Percentiles rank a stretch among this genome's conserved stretches.
These are phyloP conservation scores for Lathyrus tuberosus DNA, from an alignment of 306 rosid species.

Conservation along the genomic window DNA sequence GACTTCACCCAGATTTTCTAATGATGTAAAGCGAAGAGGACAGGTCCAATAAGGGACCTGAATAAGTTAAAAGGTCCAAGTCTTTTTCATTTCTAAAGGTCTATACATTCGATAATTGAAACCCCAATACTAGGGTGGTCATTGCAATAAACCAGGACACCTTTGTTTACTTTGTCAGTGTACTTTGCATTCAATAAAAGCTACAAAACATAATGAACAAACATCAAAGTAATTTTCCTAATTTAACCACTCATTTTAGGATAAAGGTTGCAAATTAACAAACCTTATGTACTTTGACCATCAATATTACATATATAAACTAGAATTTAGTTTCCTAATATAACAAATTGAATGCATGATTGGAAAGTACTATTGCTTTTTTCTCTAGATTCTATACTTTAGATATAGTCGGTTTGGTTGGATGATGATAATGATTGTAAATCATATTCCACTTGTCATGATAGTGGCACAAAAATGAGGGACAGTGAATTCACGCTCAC, in stretches of 20 bases:
- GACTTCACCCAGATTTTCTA: constrained; percentile 45
- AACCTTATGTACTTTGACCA: constrained; percentile 25
- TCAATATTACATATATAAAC: background rate
- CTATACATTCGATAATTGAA: constrained; percentile 19
- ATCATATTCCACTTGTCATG: constrained; percentile 44
- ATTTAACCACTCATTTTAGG: constrained; percentile 22
- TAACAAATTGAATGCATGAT: constrained; percentile 26
- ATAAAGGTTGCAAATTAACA: constrained; percentile 5
- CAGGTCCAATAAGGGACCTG: constrained; percentile 38
- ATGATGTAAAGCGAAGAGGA: constrained; percentile 43
- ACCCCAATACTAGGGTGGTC: constrained; percentile 20
- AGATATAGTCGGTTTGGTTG: constrained; percentile 44
- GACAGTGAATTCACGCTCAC: constrained; percentile 61
- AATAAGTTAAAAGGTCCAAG: constrained; percentile 39
- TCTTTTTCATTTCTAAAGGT: constrained; percentile 44
- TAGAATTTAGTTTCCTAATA: background rate
- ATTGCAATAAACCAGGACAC: constrained; percentile 13
- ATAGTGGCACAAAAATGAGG: constrained; percentile 55
- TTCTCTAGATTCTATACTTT: constrained; percentile 44
- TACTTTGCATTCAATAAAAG: constrained; percentile 24
- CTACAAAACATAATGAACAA: constrained; percentile 24
- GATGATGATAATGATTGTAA: constrained; percentile 50
- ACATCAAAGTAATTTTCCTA: constrained; percentile 24
- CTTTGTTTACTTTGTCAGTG: constrained; percentile 19
- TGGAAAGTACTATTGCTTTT: constrained; percentile 2